Evolutionary conservation across 306 rosid genomes (phyloP), one percentile per base, ranked within the genome.

Genomic region (Citrullus colocynthis): DNA sequence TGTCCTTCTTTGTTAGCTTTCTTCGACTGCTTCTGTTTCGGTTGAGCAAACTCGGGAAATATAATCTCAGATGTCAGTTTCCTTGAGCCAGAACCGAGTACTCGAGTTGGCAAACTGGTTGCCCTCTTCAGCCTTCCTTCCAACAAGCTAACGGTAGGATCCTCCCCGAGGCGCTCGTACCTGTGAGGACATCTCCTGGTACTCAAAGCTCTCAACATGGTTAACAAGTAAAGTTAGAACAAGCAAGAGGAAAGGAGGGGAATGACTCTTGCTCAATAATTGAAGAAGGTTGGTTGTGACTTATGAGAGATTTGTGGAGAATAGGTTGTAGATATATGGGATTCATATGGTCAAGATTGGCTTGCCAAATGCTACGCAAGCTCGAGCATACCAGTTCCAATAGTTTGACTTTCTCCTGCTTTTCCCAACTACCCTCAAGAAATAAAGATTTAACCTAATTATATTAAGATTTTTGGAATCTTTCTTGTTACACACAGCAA

Each of bases 141-240:
- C 69, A 78, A 61, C 72, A 34, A 66, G 18, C 75, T 78, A 74
- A 59, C 18, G n/a, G 78, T 77, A 65, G 55, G 32, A 18, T 90
- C 95, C 82, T 87, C 84, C 1, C 79, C 88, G 59, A 90, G 58
- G 51, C 36, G 77, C 83, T 90, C 92, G 56, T 90, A 88, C 78
- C 79, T 78, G 41, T 80, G 36, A 72, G 75, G 62, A 65, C 85
- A 83, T 82, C 81, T 78, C 52, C 87, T 54, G 30, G 86, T 71
- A 67, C 86, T 88, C 1, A 51, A 24, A 60, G 95, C 88, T 78
- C 82, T 88, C 78, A 87, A 84, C 90, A 90, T 90, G 51, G 48
- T 32, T 21, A 20, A 20, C 28, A 48, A 58, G 80, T 66, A 77
- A 32, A 64, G 57, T 48, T 4, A 39, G 60, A 45, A 24, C 18